Percentiles rank a stretch among this genome's conserved stretches.
Evolutionary conservation across 78 protist genomes (phyloP).

Genomic region (Dictyostelium purpureum): DNA sequence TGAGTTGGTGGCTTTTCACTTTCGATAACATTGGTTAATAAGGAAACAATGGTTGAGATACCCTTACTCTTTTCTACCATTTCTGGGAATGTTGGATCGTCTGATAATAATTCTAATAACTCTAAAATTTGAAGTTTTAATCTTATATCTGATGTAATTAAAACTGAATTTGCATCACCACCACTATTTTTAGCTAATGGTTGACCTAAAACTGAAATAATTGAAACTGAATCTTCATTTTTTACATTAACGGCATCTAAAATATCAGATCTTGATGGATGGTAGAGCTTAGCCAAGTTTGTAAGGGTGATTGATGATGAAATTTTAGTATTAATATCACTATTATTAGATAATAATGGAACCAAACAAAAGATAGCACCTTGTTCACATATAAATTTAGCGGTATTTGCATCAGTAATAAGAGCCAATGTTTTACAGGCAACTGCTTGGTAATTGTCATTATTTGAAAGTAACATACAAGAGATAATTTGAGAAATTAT

Average conservation of each 20-base stretch:
- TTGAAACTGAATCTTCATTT: background rate
- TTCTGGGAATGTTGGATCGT: conserved; percentile 1
- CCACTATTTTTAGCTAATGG: background rate
- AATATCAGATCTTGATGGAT: conserved; percentile 15
- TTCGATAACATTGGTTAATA: background rate
- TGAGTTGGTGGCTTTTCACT: background rate
- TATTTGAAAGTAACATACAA: conserved; percentile 10
- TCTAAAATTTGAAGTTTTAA: conserved; percentile 50
- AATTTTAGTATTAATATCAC: conserved; percentile 28
- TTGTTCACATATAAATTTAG: conserved; percentile 41
- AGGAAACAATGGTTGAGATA: background rate
- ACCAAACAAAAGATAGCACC: conserved; percentile 40
- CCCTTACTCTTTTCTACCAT: background rate
- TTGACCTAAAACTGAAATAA: background rate
- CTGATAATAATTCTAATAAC: conserved; percentile 1
- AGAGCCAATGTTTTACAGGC: conserved; percentile 61
- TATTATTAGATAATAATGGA: conserved; percentile 18
- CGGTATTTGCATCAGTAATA: conserved; percentile 18
- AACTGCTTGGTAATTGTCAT: background rate
- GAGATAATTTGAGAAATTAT: conserved; percentile 19
- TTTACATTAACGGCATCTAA: background rate
- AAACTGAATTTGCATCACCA: background rate
- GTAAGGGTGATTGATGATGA: conserved; percentile 42
- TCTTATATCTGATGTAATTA: background rate
- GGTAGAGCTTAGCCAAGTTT: conserved; percentile 8